Percentiles rank a stretch among this genome's conserved stretches.
Evolutionary conservation across 139 green algal species (phyloP).

Genomic region (Tetraselmis chui): DNA sequence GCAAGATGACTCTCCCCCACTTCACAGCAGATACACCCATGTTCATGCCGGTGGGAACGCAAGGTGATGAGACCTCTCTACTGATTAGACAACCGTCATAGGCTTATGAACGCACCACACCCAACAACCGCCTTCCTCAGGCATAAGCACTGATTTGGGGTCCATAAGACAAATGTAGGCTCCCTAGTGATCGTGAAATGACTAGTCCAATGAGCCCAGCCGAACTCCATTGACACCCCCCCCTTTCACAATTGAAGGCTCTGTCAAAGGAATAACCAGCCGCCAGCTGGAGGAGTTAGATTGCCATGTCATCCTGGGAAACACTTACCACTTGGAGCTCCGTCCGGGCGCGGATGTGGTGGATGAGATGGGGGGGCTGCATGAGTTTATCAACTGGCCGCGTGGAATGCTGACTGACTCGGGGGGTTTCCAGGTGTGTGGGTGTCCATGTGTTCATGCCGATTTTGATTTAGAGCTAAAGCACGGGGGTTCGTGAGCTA

Average conservation of each 20-base stretch:
- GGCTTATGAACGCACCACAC: too few relatives aligned
- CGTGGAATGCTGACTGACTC: conserved; percentile 72
- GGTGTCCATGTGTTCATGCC: conserved; percentile 16
- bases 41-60: conserved; percentile 98
- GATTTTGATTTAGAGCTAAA: too few relatives aligned
- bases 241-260: too few relatives aligned
- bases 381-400: conserved; percentile 86
- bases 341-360: conserved; percentile 70
- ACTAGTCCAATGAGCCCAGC: too few relatives aligned
- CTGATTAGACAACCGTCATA: too few relatives aligned
- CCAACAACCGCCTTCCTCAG: too few relatives aligned
- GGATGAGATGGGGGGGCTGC: conserved; percentile 71
- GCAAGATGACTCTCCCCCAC: conserved; percentile 78
- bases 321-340: conserved; percentile 85
- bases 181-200: too few relatives aligned
- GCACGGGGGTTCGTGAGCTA: too few relatives aligned
- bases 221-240: too few relatives aligned
- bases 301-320: conserved; percentile 90
- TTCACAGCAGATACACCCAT: conserved; percentile 83
- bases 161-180: too few relatives aligned
- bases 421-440: conserved; percentile 69
- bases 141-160: too few relatives aligned
- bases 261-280: conserved; percentile 23
- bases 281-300: conserved; percentile 65
- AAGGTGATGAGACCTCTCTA: too few relatives aligned